Percentiles rank a stretch among this genome's conserved stretches.
Evolutionary conservation across 31 red algal genomes (phyloP).

Genomic region (Porphyra umbilicalis): DNA sequence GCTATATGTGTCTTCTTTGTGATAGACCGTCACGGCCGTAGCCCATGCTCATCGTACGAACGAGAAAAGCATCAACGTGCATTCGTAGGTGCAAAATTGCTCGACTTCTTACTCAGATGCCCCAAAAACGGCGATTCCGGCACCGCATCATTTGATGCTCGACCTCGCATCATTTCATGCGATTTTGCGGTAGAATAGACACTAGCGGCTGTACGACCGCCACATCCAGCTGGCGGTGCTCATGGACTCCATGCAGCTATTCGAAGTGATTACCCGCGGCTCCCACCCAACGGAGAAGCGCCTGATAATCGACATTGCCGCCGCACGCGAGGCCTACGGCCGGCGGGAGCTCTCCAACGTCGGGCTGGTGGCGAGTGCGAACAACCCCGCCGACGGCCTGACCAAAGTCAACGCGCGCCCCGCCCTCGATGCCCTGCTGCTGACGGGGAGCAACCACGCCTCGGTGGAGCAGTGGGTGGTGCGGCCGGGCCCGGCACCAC

Average conservation of each 20-base stretch:
- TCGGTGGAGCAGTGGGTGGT: conserved; percentile 13
- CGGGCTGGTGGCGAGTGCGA: conserved; percentile 2
- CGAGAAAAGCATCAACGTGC: no score
- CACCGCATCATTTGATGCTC: no score
- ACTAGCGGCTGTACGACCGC: neutral
- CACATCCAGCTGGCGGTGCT: conserved; percentile 6
- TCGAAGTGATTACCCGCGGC: conserved; percentile 10
- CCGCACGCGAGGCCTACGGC: neutral
- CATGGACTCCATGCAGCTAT: conserved; percentile 18
- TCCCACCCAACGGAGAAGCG: conserved; percentile 10
- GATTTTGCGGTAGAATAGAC: no score
- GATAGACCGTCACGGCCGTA: no score
- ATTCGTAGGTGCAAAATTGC: no score
- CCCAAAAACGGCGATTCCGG: no score
- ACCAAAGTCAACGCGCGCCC: conserved; percentile 1
- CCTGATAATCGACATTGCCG: conserved; percentile 16
- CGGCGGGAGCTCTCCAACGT: conserved; percentile 1
- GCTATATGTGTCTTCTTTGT: no score
- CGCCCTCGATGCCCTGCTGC: neutral
- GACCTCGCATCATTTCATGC: no score
- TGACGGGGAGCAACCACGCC: neutral
- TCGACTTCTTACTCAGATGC: no score
- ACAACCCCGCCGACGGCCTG: conserved; percentile 10
- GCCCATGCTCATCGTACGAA: no score
- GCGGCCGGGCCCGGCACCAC: neutral